phyloP scores from a whole-genome alignment of 345 rosid genomes.

The Nephelium lappaceum region DNA sequence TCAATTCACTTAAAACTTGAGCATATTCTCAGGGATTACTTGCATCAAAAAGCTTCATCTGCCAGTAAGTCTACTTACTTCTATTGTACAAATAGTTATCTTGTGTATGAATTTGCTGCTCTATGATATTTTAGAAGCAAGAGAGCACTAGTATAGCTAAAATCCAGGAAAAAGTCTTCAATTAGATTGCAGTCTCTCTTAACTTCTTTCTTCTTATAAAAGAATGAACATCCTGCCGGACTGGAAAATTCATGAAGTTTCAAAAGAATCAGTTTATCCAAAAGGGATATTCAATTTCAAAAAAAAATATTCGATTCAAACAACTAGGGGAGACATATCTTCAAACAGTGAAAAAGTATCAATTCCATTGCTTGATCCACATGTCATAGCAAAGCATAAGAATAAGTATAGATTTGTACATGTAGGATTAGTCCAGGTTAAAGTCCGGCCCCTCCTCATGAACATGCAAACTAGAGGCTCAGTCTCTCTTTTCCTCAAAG shows the following conservation, averaged over 20 bases:
- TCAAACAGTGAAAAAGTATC: neutral
- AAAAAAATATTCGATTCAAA: constrained; percentile 6
- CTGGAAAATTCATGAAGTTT: neutral
- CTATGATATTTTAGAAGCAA: neutral
- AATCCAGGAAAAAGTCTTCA: neutral
- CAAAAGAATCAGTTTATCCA: neutral
- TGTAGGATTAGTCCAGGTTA: constrained; percentile 10
- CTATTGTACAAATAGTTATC: neutral
- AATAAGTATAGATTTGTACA: neutral
- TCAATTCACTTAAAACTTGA: neutral
- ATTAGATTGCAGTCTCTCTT: neutral
- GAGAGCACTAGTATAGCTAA: neutral
- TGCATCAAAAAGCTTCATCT: neutral
- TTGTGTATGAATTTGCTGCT: neutral
- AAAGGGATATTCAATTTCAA: constrained; percentile 9
- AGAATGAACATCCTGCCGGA: neutral
- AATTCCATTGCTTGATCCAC: neutral
- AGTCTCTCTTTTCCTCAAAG: constrained; percentile 4
- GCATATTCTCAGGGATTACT: neutral
- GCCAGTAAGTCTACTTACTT: neutral
- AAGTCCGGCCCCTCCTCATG: neutral
- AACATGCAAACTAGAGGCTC: neutral
- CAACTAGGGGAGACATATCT: neutral
- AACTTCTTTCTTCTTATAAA: no score
- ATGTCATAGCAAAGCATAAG: neutral